Percentiles rank a stretch among this genome's conserved stretches.
These are phyloP conservation scores for Cucumis sativus DNA, from an alignment of 306 rosid species.

Conservation along the genomic window Cucumber_9930_V3 NC_026660.2:15859501-15860000, in stretches of 20 bases:
- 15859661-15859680: neutral
- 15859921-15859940: neutral
- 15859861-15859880: neutral
- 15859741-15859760: neutral
- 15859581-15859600: neutral
- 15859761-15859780: neutral
- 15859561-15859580: slow-evolving; percentile 2
- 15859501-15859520: slow-evolving; percentile 6
- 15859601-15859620: neutral
- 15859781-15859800: neutral
- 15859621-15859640: neutral
- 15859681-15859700: slow-evolving; percentile 1
- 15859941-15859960: neutral
- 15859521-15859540: slow-evolving; percentile 9
- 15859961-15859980: neutral
- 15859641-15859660: slow-evolving; percentile 10
- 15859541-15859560: slow-evolving; percentile 7
- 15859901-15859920: neutral
- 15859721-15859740: neutral
- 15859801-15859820: neutral
- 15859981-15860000: neutral
- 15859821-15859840: neutral
- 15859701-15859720: neutral
- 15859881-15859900: neutral
- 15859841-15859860: neutral